Evolutionary conservation across 2,329 filamentous ascomycete genomes (phyloP).

Genomic region (Trichocomaceae sp.): DNA sequence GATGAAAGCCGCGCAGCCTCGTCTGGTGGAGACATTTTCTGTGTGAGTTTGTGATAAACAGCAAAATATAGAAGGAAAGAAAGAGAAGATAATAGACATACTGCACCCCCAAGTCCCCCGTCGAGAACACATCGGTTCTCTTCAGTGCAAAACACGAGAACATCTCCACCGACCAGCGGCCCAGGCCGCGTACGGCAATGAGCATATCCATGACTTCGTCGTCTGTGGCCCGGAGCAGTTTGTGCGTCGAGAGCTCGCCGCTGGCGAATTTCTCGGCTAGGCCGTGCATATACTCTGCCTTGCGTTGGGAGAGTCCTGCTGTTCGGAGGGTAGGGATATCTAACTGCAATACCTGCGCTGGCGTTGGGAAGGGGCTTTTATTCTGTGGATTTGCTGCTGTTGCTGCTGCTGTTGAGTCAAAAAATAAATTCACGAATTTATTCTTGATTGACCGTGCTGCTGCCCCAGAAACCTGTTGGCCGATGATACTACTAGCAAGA

Average conservation of each 20-base stretch:
- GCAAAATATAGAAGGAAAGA: background rate
- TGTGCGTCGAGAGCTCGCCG: slow-evolving; percentile 67
- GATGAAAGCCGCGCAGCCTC: slow-evolving; percentile 83
- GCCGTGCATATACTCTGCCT: slow-evolving; percentile 89
- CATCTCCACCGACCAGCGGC: slow-evolving; percentile 93
- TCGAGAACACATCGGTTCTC: slow-evolving; percentile 85
- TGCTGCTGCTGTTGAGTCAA: slow-evolving; percentile 15
- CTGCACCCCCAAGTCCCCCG: slow-evolving; percentile 89
- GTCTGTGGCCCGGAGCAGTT: slow-evolving; percentile 73
- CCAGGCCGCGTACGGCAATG: slow-evolving; percentile 78
- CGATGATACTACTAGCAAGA: slow-evolving; percentile 81
- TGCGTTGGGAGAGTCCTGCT: slow-evolving; percentile 85
- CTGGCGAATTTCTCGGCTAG: slow-evolving; percentile 71
- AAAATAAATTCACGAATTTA: slow-evolving; percentile 73
- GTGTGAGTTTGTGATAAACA: too few relatives aligned
- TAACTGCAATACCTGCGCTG: slow-evolving; percentile 60
- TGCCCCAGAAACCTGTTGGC: slow-evolving; percentile 90
- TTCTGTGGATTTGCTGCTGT: slow-evolving; percentile 10
- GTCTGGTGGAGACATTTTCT: slow-evolving; percentile 40
- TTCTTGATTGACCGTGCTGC: slow-evolving; percentile 83
- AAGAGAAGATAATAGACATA: slow-evolving; percentile 31
- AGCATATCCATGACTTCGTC: slow-evolving; percentile 78
- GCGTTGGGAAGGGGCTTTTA: slow-evolving; percentile 59
- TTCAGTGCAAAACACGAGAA: slow-evolving; percentile 96
- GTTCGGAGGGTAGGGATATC: slow-evolving; percentile 65